A percentile compares a stretch with the other conserved stretches of the same genome.
Conservation (phyloP, 306 rosid species). For the Corylus heterophylla region DNA sequence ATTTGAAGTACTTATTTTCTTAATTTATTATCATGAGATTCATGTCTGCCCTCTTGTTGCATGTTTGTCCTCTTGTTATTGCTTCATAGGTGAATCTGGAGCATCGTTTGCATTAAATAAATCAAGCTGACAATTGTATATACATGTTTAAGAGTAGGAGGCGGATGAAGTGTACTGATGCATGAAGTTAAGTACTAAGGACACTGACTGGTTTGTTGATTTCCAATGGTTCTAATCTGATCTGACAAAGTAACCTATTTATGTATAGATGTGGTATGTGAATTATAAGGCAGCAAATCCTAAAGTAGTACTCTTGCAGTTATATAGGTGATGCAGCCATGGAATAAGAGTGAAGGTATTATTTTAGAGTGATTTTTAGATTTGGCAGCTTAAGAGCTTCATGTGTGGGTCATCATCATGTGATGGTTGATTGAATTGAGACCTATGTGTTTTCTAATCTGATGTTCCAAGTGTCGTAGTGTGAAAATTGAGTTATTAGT, state of each 20-base stretch:
- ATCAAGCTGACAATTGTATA: neutral
- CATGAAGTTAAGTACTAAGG: neutral
- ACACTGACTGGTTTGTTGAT: neutral
- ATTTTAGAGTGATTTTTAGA: neutral
- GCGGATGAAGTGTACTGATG: neutral
- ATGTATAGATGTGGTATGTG: neutral
- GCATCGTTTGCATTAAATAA: neutral
- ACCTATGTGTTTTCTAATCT: neutral
- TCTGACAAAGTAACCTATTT: neutral
- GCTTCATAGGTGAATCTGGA: neutral
- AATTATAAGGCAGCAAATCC: neutral
- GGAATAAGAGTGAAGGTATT: neutral
- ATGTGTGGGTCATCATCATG: neutral
- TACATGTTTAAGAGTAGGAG: neutral
- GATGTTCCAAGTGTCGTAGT: neutral
- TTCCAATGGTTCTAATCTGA: neutral
- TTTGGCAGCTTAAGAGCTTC: neutral
- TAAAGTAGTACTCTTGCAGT: neutral
- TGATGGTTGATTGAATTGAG: neutral
- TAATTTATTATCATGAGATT: slow-evolving; percentile 15
- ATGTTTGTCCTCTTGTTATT: neutral
- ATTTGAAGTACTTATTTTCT: neutral
- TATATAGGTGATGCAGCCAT: neutral
- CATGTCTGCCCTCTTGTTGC: neutral
- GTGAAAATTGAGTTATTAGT: neutral